Conservation (phyloP, 1,284 basidiomycete species). For the Ustilago cynodontis region DNA sequence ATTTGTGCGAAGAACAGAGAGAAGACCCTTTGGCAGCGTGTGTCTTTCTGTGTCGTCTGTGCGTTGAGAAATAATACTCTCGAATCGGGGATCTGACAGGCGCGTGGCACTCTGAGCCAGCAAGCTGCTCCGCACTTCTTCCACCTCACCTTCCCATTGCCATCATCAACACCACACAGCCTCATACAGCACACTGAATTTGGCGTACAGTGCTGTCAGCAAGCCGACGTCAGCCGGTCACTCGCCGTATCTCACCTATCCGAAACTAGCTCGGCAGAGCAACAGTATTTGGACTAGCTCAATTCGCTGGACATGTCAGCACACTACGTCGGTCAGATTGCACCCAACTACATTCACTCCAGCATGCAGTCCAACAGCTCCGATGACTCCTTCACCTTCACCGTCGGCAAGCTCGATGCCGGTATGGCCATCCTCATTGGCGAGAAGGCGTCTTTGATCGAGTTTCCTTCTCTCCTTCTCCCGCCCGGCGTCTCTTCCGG, state of each 20-base stretch:
- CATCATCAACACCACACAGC: slow-evolving; percentile 11
- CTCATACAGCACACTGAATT: too few relatives aligned
- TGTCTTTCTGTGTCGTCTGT: neutral
- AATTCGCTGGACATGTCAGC: slow-evolving; percentile 26
- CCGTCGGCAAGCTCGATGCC: slow-evolving; percentile 69
- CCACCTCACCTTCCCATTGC: neutral
- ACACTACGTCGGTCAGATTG: slow-evolving; percentile 58
- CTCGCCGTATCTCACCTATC: neutral
- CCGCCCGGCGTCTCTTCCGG: slow-evolving; percentile 64
- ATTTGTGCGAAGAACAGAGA: neutral
- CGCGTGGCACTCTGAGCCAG: slow-evolving; percentile 9
- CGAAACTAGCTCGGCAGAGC: neutral
- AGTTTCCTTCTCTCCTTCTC: slow-evolving; percentile 68
- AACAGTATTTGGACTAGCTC: neutral
- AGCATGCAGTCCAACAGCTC: slow-evolving; percentile 41
- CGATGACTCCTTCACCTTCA: slow-evolving; percentile 63
- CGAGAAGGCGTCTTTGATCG: slow-evolving; percentile 68
- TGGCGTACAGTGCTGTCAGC: too few relatives aligned
- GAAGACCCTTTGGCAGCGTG: neutral
- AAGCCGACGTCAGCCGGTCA: neutral
- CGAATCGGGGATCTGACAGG: slow-evolving; percentile 13
- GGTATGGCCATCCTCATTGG: slow-evolving; percentile 70
- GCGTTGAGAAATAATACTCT: slow-evolving; percentile 12
- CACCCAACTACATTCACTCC: slow-evolving; percentile 56
- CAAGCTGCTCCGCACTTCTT: neutral